These are phyloP conservation scores for Linnemannia hyalina DNA, from an alignment of 192 early-diverging fungal species.

Conservation along the genomic window DNA sequence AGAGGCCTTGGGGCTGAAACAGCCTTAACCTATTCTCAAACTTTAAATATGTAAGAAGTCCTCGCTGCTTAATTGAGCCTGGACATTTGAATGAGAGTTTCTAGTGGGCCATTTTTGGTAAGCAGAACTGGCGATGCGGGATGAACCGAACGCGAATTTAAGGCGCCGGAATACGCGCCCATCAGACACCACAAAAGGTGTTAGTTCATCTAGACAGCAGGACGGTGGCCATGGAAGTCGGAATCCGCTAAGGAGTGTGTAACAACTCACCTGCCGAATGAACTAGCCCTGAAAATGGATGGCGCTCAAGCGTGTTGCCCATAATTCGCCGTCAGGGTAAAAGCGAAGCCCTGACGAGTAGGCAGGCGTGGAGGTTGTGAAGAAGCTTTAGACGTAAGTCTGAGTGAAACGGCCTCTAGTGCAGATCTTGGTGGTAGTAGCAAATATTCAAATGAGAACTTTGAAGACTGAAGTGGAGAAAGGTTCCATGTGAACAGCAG, in stretches of 20 bases:
- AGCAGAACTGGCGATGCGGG: conserved; percentile 91
- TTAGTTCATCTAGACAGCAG: conserved; percentile 86
- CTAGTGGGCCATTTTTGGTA: conserved; percentile 93
- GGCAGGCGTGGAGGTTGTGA: conserved; percentile 76
- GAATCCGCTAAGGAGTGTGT: conserved; percentile 85
- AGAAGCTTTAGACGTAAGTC: conserved; percentile 73
- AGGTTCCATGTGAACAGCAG: conserved; percentile 80
- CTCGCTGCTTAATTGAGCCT: conserved; percentile 77
- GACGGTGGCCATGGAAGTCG: conserved; percentile 89
- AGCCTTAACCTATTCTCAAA: conserved; percentile 87
- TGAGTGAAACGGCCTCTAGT: conserved; percentile 76
- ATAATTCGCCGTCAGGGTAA: conserved; percentile 74
- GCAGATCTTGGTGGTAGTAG: conserved; percentile 87
- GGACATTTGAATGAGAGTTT: conserved; percentile 80
- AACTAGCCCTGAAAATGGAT: conserved; percentile 59
- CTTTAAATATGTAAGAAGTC: conserved; percentile 87
- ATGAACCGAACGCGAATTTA: conserved; percentile 87
- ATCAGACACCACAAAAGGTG: conserved; percentile 87
- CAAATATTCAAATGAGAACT: conserved; percentile 87
- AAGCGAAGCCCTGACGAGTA: conserved; percentile 72
- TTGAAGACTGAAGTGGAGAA: conserved; percentile 90
- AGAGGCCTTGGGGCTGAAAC: conserved; percentile 82
- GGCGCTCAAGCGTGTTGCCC: conserved; percentile 83
- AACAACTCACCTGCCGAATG: conserved; percentile 73
- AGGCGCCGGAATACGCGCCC: conserved; percentile 78